Evolutionary conservation across 73 alveolate genomes (phyloP).

Genomic region (Stentor coeruleus): DNA sequence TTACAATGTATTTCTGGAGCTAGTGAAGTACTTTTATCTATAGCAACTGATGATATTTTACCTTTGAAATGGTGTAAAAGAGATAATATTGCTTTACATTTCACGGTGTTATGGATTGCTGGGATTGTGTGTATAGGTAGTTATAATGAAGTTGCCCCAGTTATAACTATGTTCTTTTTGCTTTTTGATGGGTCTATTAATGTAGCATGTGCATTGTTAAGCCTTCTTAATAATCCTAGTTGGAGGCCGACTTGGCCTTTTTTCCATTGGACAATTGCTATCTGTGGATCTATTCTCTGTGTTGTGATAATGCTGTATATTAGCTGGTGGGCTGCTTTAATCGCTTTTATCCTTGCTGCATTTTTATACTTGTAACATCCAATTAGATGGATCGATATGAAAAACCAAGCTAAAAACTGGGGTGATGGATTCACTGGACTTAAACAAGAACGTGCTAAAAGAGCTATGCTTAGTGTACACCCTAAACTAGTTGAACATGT

Average conservation of each 20-base stretch:
- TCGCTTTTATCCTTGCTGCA: conserved; percentile 40
- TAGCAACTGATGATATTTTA: conserved; percentile 52
- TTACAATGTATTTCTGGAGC: conserved; percentile 45
- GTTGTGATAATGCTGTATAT: conserved; percentile 51
- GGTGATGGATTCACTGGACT: conserved; percentile 69
- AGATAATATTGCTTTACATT: conserved; percentile 22
- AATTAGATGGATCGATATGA: conserved; percentile 33
- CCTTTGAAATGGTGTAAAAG: conserved; percentile 25
- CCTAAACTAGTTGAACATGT: conserved; percentile 49
- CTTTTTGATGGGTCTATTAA: conserved; percentile 50
- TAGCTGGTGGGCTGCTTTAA: conserved; percentile 61
- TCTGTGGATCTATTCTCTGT: conserved; percentile 45
- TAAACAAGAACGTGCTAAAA: conserved; percentile 61
- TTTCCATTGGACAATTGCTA: conserved; percentile 45
- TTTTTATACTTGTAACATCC: conserved; percentile 35
- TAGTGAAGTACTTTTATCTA: conserved; percentile 38
- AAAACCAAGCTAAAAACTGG: conserved; percentile 56
- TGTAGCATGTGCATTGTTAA: conserved; percentile 53
- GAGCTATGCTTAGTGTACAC: conserved; percentile 53
- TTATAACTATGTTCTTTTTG: conserved; percentile 50
- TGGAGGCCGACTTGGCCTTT: conserved; percentile 70
- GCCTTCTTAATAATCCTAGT: conserved; percentile 53
- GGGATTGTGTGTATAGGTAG: conserved; percentile 44
- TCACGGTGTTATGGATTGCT: conserved; percentile 29
- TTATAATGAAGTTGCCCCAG: conserved; percentile 54